These are phyloP conservation scores for Neurospora intermedia DNA, from an alignment of 495 filamentous ascomycete genomes.

Conservation along the genomic window DNA sequence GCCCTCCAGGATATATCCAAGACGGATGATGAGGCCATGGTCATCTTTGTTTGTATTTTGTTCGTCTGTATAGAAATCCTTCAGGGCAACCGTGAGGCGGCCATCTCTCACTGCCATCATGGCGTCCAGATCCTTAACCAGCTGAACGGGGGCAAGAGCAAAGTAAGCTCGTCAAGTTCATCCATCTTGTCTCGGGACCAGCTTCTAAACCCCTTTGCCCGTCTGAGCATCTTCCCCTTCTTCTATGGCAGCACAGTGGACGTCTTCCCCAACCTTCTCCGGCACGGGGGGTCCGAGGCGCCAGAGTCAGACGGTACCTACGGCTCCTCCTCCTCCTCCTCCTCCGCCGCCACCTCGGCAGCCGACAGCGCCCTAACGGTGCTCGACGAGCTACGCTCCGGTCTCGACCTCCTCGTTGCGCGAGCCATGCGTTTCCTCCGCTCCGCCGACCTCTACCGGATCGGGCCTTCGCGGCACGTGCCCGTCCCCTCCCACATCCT, in stretches of 20 bases:
- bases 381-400: constrained; percentile 12
- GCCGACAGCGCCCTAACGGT: constrained; percentile 10
- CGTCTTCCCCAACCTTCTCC: constrained; percentile 16
- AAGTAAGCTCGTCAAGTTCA: neutral
- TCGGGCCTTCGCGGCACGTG: constrained; percentile 6
- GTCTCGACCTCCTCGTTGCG: constrained; percentile 20
- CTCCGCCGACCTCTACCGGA: constrained; percentile 13
- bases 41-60: constrained; percentile 43
- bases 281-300: neutral
- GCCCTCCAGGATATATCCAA: constrained; percentile 23
- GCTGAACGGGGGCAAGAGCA: constrained; percentile 1
- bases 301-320: constrained; percentile 2
- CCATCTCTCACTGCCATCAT: constrained; percentile 30
- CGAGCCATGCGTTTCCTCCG: constrained; percentile 18
- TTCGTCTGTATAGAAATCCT: constrained; percentile 47
- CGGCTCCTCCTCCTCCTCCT: neutral
- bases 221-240: constrained; percentile 22
- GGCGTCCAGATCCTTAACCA: constrained; percentile 24
- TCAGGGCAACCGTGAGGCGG: constrained; percentile 31
- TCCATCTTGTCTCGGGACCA: constrained; percentile 20
- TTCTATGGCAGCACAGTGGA: constrained; percentile 21
- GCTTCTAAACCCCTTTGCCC: constrained; percentile 24
- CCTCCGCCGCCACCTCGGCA: neutral
- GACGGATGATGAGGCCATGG: constrained; percentile 18
- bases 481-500: constrained; percentile 4